Evolutionary conservation across 2,329 filamentous ascomycete genomes (phyloP), one percentile per base, ranked within the genome.

Genomic region (Hymenoscyphus repandus): DNA sequence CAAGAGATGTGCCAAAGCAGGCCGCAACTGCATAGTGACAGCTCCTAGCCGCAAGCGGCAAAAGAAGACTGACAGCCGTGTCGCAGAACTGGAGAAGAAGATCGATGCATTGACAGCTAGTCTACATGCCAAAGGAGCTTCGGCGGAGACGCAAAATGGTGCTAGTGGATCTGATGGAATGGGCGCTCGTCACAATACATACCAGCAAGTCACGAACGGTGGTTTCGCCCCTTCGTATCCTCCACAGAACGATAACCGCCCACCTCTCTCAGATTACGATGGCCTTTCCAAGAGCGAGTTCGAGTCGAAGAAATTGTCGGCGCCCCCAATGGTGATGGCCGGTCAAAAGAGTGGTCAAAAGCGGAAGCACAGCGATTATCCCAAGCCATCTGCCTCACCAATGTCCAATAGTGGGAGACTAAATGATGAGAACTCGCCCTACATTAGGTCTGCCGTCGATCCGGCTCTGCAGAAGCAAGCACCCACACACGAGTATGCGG

Each of bases 41-140:
- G 63, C 64, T 5, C 62, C 70, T 15, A 70, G 67, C 62, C 66
- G 71, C 17, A 72, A 71, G 57, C 67, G 70, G 51, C 67, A 71
- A 45, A 72, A 73, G 58, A 67, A 72, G 53, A 72, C 71, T 6
- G 71, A 74, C 45, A 72, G 69, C 34, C 57, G 71, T 22, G 71
- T 74, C 3, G 69, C 70, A 34, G 71, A 73, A 54, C 58, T 74
- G 44, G 71, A 74, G 61, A 66, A 68, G 55, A 70, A 72, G 54
- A 70, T 74, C 55, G 62, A 68, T 47, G 65, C 67, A 1, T 66
- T 73, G 63, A 65, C 69, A 30, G 66, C 67, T 17, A 62, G 62
- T 45, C 58, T 73, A 33, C 64, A 66, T 42, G 62, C 63, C 36
- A 60, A 50, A 45, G 18, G 15, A 5, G 11, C 20, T 13, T 32